Conservation (phyloP, 176 grass and related monocot genomes). For the Leersia perrieri region DNA sequence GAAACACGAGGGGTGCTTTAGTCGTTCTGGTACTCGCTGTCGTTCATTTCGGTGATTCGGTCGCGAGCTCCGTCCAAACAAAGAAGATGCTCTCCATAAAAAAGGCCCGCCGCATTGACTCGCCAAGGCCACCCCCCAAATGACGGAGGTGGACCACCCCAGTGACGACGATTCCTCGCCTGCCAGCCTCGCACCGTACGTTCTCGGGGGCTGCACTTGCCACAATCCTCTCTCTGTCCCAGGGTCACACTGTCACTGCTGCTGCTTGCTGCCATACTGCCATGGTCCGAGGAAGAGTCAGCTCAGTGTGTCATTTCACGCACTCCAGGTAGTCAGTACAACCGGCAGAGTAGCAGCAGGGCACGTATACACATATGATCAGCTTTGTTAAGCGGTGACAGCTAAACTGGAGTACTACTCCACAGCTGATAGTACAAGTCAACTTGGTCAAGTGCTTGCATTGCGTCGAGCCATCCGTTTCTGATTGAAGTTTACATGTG, state of each 20-base stretch:
- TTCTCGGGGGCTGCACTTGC: background rate
- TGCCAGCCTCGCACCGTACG: background rate
- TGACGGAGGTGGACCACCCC: conserved; percentile 13
- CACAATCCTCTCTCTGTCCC: background rate
- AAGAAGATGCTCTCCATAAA: conserved; percentile 9
- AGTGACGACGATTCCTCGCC: background rate
- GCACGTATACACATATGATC: background rate
- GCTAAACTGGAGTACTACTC: too few relatives aligned
- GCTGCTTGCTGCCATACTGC: too few relatives aligned
- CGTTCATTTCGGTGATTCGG: background rate
- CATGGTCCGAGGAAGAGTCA: background rate
- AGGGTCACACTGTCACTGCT: too few relatives aligned
- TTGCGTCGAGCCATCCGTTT: background rate
- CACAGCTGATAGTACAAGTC: background rate
- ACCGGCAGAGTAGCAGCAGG: background rate
- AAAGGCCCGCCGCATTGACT: conserved; percentile 32
- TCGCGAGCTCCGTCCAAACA: conserved; percentile 18
- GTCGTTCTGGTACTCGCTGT: conserved; percentile 2
- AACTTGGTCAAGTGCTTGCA: background rate
- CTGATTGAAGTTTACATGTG: background rate
- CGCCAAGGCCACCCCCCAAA: background rate
- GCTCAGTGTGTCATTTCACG: background rate
- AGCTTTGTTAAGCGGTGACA: background rate
- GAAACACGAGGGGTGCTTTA: conserved; percentile 1
- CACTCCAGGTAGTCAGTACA: background rate